Evolutionary conservation across 805 yeast genomes (phyloP), one percentile per base, ranked within the genome.

Genomic region (Lachancea mirantina): DNA sequence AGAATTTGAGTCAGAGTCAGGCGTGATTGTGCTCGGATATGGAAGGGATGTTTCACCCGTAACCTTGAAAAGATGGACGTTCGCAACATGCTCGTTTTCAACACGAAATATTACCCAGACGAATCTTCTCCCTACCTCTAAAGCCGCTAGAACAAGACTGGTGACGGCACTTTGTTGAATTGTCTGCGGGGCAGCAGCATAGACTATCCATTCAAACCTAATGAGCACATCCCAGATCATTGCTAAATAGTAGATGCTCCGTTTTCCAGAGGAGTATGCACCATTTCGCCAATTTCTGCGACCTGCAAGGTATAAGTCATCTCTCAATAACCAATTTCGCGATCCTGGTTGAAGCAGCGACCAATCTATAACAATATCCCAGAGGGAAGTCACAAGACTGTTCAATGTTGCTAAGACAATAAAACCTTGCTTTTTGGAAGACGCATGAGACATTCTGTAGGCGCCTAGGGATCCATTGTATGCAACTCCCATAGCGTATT

Each of bases 281-380:
- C 61, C 61, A n/a, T 47, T 46, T 37, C 50, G 50, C 61, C 61
- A 56, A 32, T 54, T 49, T 22, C 46, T 49, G 14, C 45, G 48
- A 19, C 61, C 61, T 8, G 79, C 77, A 47, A 72, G 78, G 26
- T 78, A 79, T 30, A 88, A 63, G 48, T 83, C 79, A 49, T 84
- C 78, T 46, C 96, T 68, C 32, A 88, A 62, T 17, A 78, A 59
- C 36, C 58, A 58, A 52, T 81, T 69, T 39, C 67, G 65, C 2
- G 80, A 68, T 9, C 65, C 70, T 18, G 74, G 63, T 55, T 84
- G 95, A 36, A 82, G 67, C 47, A 92, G 62, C 2, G 96, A 87
- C 89, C 95, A 92, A 63, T 92, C 98, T 95, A 92, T 85, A 25
- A 88, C 63, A 5, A 92, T 62, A 59, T 92, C 98, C 98, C 98